A percentile compares a stretch with the other conserved stretches of the same genome.
Conservation (phyloP, 2,329 filamentous ascomycete genomes). For the Xylariaceae sp. region DNA sequence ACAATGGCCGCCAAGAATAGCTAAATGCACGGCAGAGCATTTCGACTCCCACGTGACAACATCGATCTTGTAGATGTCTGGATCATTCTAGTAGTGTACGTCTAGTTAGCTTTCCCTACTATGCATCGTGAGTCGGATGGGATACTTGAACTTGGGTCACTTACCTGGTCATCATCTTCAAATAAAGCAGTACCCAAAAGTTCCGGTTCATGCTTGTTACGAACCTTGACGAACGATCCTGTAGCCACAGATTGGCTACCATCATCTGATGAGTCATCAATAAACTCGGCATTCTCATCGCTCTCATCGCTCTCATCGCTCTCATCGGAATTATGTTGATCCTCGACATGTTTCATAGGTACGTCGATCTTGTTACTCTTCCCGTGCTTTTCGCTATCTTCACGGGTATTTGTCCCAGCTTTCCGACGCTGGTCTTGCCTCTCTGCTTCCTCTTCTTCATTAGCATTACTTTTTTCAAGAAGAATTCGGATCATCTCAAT, state of each 20-base stretch:
- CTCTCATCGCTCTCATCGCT: conserved; percentile 23
- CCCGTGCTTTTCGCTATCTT: conserved; percentile 19
- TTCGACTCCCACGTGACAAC: conserved; percentile 74
- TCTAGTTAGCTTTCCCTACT: conserved; percentile 1
- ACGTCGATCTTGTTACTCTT: neutral
- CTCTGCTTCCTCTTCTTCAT: conserved; percentile 62
- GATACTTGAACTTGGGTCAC: neutral
- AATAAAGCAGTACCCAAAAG: conserved; percentile 36
- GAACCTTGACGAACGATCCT: conserved; percentile 70
- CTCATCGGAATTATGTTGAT: too few relatives aligned
- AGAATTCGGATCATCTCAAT: conserved; percentile 64
- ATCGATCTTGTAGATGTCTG: conserved; percentile 75
- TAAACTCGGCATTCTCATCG: conserved; percentile 38
- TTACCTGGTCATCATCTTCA: conserved; percentile 46
- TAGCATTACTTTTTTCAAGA: conserved; percentile 66
- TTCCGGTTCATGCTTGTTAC: conserved; percentile 37
- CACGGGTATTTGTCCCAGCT: conserved; percentile 30
- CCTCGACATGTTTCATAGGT: too few relatives aligned
- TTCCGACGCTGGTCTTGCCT: conserved; percentile 47
- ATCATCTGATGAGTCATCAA: conserved; percentile 45
- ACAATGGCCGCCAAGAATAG: conserved; percentile 66
- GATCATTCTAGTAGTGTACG: conserved; percentile 43
- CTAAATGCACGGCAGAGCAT: conserved; percentile 69
- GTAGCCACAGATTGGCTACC: conserved; percentile 52
- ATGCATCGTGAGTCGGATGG: neutral